phyloP scores from a whole-genome alignment of 768 basidiomycete species.

The Austroboletus eburneus region DNA sequence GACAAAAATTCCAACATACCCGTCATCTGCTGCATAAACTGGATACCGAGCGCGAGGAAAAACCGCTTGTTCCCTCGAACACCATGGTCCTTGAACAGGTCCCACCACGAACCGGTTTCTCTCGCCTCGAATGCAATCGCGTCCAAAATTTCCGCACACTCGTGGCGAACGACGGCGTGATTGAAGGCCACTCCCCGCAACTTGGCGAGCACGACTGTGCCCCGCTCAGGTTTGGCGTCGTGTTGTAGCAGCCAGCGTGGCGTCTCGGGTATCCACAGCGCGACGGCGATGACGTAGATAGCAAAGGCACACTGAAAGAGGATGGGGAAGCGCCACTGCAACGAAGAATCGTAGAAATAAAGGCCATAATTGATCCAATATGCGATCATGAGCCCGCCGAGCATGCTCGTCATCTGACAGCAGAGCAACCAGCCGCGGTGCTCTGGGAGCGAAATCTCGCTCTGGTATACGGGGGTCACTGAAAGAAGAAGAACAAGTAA shows the following conservation, averaged over 20 bases:
- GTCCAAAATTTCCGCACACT: slow-evolving; percentile 3
- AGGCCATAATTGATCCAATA: slow-evolving; percentile 15
- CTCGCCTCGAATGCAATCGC: slow-evolving; percentile 6
- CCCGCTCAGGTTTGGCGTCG: slow-evolving; percentile 1
- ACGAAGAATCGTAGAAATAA: slow-evolving; percentile 9
- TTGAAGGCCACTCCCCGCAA: not conserved
- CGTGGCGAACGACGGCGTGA: not conserved
- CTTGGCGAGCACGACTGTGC: not conserved
- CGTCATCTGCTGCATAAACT: slow-evolving; percentile 12
- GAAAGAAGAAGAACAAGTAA: not conserved
- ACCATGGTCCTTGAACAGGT: slow-evolving; percentile 7
- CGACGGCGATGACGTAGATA: slow-evolving; percentile 3
- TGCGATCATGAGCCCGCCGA: slow-evolving; percentile 10
- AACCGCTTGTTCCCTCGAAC: slow-evolving; percentile 6
- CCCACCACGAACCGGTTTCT: slow-evolving; percentile 3
- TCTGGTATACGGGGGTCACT: slow-evolving; percentile 13
- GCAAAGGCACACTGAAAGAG: slow-evolving; percentile 8
- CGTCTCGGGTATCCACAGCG: slow-evolving; percentile 6
- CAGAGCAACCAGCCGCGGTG: slow-evolving; percentile 14
- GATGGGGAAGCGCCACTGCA: slow-evolving; percentile 11
- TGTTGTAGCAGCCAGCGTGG: slow-evolving; percentile 7
- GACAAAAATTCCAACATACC: not conserved
- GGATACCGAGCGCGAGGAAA: slow-evolving; percentile 7
- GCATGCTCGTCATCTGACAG: slow-evolving; percentile 13
- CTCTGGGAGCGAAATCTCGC: slow-evolving; percentile 10